Conservation (phyloP, 345 rosid species). For the Eucalyptus dawsonii region DNA sequence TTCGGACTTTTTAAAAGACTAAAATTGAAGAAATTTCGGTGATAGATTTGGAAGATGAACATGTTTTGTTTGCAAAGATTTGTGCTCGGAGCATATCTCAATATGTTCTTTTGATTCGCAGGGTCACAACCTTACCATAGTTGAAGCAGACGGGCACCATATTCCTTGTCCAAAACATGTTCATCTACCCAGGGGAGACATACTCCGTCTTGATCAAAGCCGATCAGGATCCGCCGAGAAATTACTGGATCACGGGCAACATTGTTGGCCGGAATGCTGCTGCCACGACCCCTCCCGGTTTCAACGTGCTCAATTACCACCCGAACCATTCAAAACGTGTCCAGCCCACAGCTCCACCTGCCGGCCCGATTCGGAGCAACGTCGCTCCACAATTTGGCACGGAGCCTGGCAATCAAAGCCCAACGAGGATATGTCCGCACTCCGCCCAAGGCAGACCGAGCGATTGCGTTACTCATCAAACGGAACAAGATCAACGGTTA, state of each 20-base stretch:
- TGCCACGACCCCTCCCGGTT: slow-evolving; percentile 19
- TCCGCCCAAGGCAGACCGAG: too few relatives aligned
- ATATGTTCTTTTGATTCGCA: background rate
- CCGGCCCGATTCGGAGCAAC: too few relatives aligned
- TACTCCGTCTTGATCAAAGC: slow-evolving; percentile 29
- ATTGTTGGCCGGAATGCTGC: slow-evolving; percentile 34
- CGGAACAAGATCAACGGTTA: too few relatives aligned
- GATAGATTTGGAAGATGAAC: too few relatives aligned
- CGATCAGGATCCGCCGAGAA: slow-evolving; percentile 39
- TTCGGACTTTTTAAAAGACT: too few relatives aligned
- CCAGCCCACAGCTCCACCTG: slow-evolving; percentile 7
- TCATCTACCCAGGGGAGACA: slow-evolving; percentile 18
- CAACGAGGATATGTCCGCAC: too few relatives aligned
- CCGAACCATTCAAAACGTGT: slow-evolving; percentile 35
- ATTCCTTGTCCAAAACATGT: slow-evolving; percentile 44
- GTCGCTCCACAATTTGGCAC: too few relatives aligned
- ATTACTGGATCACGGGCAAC: slow-evolving; percentile 53
- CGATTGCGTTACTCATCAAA: too few relatives aligned
- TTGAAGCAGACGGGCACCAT: slow-evolving; percentile 67
- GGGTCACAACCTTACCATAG: slow-evolving; percentile 66
- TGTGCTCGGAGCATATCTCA: too few relatives aligned
- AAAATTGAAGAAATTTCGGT: too few relatives aligned
- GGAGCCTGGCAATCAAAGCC: too few relatives aligned
- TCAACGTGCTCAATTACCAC: slow-evolving; percentile 30
- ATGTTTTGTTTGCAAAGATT: too few relatives aligned